These are phyloP conservation scores for Ephemerocybe angulata DNA, from an alignment of 768 basidiomycete species.

Conservation along the genomic window DNA sequence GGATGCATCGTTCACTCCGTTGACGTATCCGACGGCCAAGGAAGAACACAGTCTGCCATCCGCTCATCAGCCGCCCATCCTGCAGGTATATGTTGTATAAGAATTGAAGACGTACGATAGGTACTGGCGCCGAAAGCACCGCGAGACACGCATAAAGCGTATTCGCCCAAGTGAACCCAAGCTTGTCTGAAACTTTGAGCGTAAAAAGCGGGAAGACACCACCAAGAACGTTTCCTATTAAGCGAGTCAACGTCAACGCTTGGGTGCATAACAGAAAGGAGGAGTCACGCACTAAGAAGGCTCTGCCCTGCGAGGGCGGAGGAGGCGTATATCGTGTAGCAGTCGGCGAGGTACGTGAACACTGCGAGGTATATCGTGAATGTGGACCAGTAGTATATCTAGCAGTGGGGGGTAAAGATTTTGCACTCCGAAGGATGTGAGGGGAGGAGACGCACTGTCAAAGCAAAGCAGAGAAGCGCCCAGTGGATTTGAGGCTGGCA, in stretches of 20 bases:
- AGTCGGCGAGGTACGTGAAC: constrained; percentile 55
- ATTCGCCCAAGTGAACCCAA: constrained; percentile 56
- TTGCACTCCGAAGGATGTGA: not conserved
- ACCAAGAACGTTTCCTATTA: constrained; percentile 41
- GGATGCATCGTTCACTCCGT: not conserved
- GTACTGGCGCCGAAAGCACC: constrained; percentile 45
- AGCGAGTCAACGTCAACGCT: not conserved
- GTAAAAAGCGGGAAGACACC: constrained; percentile 56
- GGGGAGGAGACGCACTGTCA: constrained; percentile 28
- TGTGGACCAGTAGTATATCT: constrained; percentile 46
- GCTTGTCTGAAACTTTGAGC: constrained; percentile 44
- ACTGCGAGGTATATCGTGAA: constrained; percentile 54
- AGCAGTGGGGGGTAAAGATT: not conserved
- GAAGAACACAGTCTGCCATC: constrained; percentile 24
- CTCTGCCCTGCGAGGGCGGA: constrained; percentile 63
- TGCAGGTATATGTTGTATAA: not conserved
- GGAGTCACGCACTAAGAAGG: constrained; percentile 31
- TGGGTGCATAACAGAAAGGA: not conserved
- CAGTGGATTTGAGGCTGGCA: constrained; percentile 49
- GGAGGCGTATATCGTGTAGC: constrained; percentile 54
- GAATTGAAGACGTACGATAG: constrained; percentile 33
- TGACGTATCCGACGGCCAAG: constrained; percentile 22
- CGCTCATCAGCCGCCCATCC: not conserved
- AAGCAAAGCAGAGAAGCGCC: constrained; percentile 51
- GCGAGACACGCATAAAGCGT: constrained; percentile 51